Base-by-base conservation (phyloP, 352 stramenopile species). In the Phytophthora palmivora region DNA sequence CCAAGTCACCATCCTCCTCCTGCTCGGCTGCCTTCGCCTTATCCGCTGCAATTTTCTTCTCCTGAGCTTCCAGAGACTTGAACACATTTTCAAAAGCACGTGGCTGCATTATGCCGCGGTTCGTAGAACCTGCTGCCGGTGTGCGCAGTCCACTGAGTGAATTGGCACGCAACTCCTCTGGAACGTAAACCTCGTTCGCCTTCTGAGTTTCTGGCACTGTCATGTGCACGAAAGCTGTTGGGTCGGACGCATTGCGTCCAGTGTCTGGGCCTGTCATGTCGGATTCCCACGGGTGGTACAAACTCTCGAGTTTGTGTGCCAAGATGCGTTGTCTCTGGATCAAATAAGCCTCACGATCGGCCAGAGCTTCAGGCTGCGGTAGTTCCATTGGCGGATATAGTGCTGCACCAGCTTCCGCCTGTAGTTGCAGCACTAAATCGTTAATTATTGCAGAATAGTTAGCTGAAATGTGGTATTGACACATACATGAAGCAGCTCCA, bases 61-160 rank as follows among this genome's bases (percentile, higher is more conserved):
- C 82, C 60, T 91, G 75, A 18, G 77, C 79, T 59, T 91, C 82
- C 12, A 91, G 58, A 26, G 72, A 81, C 70, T 88, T 88, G 58
- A 91, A 87, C 24, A 88, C 81, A 18, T 68, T 81, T 48, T 90
- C 81, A 61, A 88, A 90, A 33, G 81, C 81, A 16, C 78, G 74
- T 3, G 81, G 81, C 61, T 88, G 78, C 70, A 91, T 88, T 55
- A 91, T 84, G n/a, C 72, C 61, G 15, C 67, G 58, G 26, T 67
- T 62, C 16, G 41, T 61, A 22, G 59, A 44, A 6, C 65, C 41
- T 21, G 49, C 37, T 1, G 43, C 36, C 6, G 55, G 14, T 5
- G 60, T 63, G 56, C 71, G 70, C 28, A 78, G 39, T 57, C 79
- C 77, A 19, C 67, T 87, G 10, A 88, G 69, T 30, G 79, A 84